Percentiles rank a stretch among this genome's conserved stretches.
phyloP scores from a whole-genome alignment of 164 flowering plant genomes.

The Magnolia sinica region DNA sequence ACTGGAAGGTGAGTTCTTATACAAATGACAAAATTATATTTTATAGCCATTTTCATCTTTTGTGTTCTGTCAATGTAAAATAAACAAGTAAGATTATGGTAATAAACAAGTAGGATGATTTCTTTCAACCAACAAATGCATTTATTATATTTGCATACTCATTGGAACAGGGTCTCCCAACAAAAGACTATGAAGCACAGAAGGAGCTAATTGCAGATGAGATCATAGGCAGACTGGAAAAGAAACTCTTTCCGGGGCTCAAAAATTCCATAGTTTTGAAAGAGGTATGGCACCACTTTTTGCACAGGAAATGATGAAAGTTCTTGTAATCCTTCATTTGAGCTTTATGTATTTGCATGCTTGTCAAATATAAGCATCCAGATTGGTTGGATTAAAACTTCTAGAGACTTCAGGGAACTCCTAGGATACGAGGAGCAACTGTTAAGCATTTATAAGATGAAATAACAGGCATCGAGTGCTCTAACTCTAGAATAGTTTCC shows the following conservation, averaged over 20 bases:
- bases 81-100: not conserved
- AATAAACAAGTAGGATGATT: not conserved
- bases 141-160: not conserved
- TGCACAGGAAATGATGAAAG: not conserved
- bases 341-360: too few relatives aligned
- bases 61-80: not conserved
- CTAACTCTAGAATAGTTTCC: too few relatives aligned
- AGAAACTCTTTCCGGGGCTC: slow-evolving; percentile 88
- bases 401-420: not conserved
- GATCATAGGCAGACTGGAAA: slow-evolving; percentile 81
- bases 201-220: slow-evolving; percentile 79
- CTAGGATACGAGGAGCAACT: not conserved
- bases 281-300: slow-evolving; percentile 53
- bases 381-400: not conserved
- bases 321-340: too few relatives aligned
- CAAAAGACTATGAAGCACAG: slow-evolving; percentile 71
- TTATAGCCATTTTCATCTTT: not conserved
- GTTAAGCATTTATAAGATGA: too few relatives aligned
- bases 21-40: not conserved
- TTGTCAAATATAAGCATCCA: not conserved
- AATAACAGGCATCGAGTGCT: too few relatives aligned
- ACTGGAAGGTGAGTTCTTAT: slow-evolving; percentile 70
- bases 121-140: too few relatives aligned
- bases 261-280: slow-evolving; percentile 63
- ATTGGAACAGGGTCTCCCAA: slow-evolving; percentile 62